Evolutionary conservation across 2,329 filamentous ascomycete species (phyloP).

Genomic region (Grosmannia serpens): DNA sequence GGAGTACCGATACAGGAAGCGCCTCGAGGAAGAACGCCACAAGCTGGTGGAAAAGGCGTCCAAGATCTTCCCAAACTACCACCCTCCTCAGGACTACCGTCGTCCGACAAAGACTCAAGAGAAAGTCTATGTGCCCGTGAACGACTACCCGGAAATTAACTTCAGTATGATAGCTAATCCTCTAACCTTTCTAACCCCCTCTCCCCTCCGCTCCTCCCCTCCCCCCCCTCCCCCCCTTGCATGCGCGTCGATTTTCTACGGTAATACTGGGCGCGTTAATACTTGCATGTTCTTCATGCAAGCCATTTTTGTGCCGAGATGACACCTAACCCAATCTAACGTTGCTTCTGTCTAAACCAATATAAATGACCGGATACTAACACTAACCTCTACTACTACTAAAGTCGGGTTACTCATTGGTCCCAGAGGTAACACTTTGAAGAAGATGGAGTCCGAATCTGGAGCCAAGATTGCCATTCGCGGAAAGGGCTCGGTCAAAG

Average conservation of each 20-base stretch:
- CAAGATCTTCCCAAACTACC: conserved; percentile 99
- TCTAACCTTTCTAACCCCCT: conserved; percentile 65
- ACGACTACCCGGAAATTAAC: conserved; percentile 99
- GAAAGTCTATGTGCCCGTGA: conserved; percentile 99
- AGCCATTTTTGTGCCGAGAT: conserved; percentile 18
- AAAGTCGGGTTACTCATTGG: conserved; percentile 99
- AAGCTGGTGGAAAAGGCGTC: conserved; percentile 98
- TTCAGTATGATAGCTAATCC: conserved; percentile 99
- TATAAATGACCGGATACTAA: conserved; percentile 54
- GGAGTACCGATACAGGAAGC: conserved; percentile 96
- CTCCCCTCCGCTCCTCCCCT: conserved; percentile 6
- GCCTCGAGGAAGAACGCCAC: conserved; percentile 95
- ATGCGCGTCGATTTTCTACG: conserved; percentile 8
- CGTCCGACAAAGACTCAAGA: conserved; percentile 99
- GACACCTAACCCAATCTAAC: conserved; percentile 17
- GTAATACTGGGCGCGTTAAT: conserved; percentile 27
- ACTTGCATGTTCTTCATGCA: conserved; percentile 13
- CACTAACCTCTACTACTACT: conserved; percentile 64
- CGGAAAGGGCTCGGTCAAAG: conserved; percentile 98
- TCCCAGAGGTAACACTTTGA: conserved; percentile 98
- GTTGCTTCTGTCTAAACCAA: neutral
- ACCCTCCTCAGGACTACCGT: conserved; percentile 95
- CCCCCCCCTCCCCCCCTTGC: neutral
- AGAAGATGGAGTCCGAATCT: conserved; percentile 98
- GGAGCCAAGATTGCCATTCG: conserved; percentile 98